phyloP scores from a whole-genome alignment of 768 basidiomycete genomes.

The Termitomyces sp. region DNA sequence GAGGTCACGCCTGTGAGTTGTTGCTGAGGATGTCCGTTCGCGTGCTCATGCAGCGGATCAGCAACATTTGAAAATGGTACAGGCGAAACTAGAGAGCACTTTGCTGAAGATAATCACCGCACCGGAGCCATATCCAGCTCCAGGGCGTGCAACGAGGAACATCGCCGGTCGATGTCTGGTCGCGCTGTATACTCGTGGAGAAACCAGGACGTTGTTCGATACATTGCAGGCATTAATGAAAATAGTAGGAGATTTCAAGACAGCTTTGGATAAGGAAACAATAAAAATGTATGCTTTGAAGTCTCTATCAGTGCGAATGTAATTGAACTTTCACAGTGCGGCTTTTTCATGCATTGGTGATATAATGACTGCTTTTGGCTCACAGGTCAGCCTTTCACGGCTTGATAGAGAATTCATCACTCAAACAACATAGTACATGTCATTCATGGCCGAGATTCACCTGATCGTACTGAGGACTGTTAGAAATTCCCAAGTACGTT shows the following conservation, averaged over 20 bases:
- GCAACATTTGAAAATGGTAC: slow-evolving; percentile 63
- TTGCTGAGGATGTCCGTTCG: not conserved
- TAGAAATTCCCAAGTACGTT: slow-evolving; percentile 66
- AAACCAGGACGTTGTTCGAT: slow-evolving; percentile 83
- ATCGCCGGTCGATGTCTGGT: slow-evolving; percentile 75
- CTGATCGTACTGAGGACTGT: slow-evolving; percentile 59
- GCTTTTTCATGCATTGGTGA: slow-evolving; percentile 86
- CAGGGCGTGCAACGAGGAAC: slow-evolving; percentile 82
- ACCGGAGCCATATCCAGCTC: slow-evolving; percentile 63
- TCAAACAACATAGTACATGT: slow-evolving; percentile 69
- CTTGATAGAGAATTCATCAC: not conserved
- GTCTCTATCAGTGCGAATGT: not conserved
- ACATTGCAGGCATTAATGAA: slow-evolving; percentile 74
- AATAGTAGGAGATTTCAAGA: slow-evolving; percentile 67
- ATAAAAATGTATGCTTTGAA: slow-evolving; percentile 54
- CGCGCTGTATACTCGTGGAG: slow-evolving; percentile 69
- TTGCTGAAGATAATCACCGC: slow-evolving; percentile 66
- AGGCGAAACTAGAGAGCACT: slow-evolving; percentile 53
- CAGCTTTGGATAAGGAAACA: slow-evolving; percentile 47
- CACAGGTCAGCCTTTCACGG: slow-evolving; percentile 52
- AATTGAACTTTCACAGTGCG: slow-evolving; percentile 42
- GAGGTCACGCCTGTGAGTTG: slow-evolving; percentile 46
- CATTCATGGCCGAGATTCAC: slow-evolving; percentile 84
- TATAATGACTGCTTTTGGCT: slow-evolving; percentile 78
- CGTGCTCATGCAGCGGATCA: slow-evolving; percentile 24